A percentile compares a stretch with the other conserved stretches of the same genome.
These are phyloP conservation scores for Cadophora luteo-olivacea DNA, from an alignment of 2,329 filamentous ascomycete species.

Conservation along the genomic window DNA sequence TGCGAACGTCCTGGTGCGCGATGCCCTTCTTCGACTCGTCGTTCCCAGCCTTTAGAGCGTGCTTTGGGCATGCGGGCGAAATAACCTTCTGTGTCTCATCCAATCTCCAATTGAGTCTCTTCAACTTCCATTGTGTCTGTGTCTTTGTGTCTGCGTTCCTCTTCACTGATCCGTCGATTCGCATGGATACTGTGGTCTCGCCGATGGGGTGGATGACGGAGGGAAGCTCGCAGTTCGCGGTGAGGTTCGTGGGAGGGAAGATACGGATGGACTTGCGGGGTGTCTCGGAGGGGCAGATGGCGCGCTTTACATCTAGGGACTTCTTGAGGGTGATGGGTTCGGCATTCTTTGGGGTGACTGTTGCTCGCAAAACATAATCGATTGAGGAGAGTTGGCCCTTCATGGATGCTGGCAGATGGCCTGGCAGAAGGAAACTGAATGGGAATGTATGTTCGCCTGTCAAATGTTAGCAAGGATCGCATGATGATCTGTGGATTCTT, in stretches of 20 bases:
- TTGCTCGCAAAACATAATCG: conserved; percentile 78
- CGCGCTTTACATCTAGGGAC: conserved; percentile 77
- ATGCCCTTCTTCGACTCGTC: conserved; percentile 65
- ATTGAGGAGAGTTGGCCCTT: conserved; percentile 76
- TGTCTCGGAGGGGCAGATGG: conserved; percentile 73
- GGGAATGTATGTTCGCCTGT: conserved; percentile 78
- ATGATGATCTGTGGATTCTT: neutral
- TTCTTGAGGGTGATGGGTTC: conserved; percentile 70
- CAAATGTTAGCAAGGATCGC: conserved; percentile 34
- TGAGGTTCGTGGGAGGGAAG: conserved; percentile 95
- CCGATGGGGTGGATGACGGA: conserved; percentile 87
- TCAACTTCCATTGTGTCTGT: conserved; percentile 82
- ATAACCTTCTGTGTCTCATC: conserved; percentile 85
- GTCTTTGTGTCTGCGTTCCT: conserved; percentile 72
- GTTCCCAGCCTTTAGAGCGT: conserved; percentile 62
- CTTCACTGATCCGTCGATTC: conserved; percentile 84
- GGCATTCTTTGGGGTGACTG: conserved; percentile 65
- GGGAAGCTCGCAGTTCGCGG: conserved; percentile 81
- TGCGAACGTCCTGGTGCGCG: conserved; percentile 75
- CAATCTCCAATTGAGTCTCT: conserved; percentile 91
- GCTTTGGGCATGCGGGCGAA: conserved; percentile 80
- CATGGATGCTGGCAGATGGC: conserved; percentile 84
- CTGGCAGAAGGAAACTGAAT: conserved; percentile 85
- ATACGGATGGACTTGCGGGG: conserved; percentile 92
- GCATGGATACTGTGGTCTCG: conserved; percentile 78